Evolutionary conservation across 2,329 filamentous ascomycete genomes (phyloP).

Genomic region (Mycosphaerella arachidis): DNA sequence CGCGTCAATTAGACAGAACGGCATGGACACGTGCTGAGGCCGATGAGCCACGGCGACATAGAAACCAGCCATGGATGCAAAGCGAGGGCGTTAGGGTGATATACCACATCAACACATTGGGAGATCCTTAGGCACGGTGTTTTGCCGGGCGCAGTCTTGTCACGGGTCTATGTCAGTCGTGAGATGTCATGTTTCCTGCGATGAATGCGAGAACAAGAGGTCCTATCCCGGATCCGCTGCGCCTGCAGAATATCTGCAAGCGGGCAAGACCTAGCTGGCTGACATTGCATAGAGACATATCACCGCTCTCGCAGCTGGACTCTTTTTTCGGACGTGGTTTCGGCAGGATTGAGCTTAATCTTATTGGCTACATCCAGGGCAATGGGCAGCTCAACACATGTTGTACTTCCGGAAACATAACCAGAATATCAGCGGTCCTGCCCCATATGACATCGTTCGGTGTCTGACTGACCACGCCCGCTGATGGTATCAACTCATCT

Average conservation of each 20-base stretch:
- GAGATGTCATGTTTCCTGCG: too few relatives aligned
- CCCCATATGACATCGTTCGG: neutral
- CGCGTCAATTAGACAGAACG: neutral
- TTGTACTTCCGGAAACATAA: neutral
- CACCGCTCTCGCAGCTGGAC: neutral
- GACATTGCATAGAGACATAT: neutral
- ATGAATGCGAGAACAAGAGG: too few relatives aligned
- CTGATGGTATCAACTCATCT: too few relatives aligned
- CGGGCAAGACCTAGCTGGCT: neutral
- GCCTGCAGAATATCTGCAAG: too few relatives aligned
- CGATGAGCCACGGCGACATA: neutral
- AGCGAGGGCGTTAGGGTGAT: slow-evolving; percentile 8
- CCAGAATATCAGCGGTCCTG: neutral
- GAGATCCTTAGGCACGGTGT: neutral
- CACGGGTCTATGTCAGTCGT: too few relatives aligned
- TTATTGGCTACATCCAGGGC: neutral
- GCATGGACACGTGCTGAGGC: neutral
- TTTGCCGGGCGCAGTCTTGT: too few relatives aligned
- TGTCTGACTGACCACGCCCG: too few relatives aligned
- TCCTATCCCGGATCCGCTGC: too few relatives aligned
- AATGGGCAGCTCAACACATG: neutral
- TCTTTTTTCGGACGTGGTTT: neutral
- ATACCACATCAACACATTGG: slow-evolving; percentile 6
- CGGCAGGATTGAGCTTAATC: neutral
- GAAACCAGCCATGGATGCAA: neutral